A percentile compares a stretch with the other conserved stretches of the same genome.
These are phyloP conservation scores for Ustilago sp. DNA, from an alignment of 1,284 basidiomycete species.

Conservation along the genomic window DNA sequence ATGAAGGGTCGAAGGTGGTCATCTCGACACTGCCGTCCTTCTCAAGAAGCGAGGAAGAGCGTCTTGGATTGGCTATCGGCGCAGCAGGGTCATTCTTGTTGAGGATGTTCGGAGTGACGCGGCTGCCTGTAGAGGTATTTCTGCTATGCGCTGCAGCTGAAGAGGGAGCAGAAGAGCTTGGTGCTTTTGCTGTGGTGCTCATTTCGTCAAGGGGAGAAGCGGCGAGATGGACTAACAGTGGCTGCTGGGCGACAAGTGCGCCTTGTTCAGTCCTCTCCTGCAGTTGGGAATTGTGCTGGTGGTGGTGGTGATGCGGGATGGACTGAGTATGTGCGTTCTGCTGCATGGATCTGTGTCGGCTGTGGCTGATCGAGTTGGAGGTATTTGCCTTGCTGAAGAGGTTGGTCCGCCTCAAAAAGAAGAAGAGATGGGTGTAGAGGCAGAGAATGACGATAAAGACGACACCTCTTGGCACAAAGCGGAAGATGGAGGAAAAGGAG, in stretches of 20 bases:
- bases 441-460: conserved; percentile 57
- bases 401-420: conserved; percentile 62
- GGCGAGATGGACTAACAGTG: conserved; percentile 5
- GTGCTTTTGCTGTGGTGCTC: conserved; percentile 9
- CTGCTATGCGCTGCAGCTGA: conserved; percentile 29
- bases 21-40: conserved; percentile 41
- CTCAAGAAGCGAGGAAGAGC: conserved; percentile 38
- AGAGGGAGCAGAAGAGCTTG: conserved; percentile 15
- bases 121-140: conserved; percentile 25
- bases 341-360: conserved; percentile 12
- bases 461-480: conserved; percentile 53
- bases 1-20: conserved; percentile 12
- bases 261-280: neutral
- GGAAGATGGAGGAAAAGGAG: conserved; percentile 53
- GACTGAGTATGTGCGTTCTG: conserved; percentile 6
- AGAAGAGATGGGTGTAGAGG: conserved; percentile 66
- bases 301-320: conserved; percentile 7
- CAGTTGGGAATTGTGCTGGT: neutral
- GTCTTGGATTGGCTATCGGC: conserved; percentile 1
- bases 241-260: conserved; percentile 1
- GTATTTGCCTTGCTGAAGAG: conserved; percentile 49
- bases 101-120: conserved; percentile 27
- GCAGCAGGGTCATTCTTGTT: conserved; percentile 39
- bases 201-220: conserved; percentile 3
- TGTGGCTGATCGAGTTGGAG: conserved; percentile 29